These are phyloP conservation scores for Penicillium janthinellum DNA, from an alignment of 2,329 filamentous ascomycete genomes.

Conservation along the genomic window DNA sequence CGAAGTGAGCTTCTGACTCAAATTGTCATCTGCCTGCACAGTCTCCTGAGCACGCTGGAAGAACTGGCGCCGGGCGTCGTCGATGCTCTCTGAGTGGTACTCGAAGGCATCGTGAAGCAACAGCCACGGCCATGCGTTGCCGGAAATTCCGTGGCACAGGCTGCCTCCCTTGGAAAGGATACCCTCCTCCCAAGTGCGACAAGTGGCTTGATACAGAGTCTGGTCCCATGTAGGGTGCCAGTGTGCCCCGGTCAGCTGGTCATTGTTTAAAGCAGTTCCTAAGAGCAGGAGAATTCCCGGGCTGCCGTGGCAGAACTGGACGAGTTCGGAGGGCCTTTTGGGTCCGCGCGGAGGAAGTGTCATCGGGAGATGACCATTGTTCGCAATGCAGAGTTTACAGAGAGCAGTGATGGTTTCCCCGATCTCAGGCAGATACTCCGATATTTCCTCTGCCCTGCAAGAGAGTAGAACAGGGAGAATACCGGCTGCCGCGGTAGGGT, in stretches of 20 bases:
- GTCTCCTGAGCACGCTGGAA: conserved; percentile 15
- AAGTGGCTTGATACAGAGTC: conserved; percentile 35
- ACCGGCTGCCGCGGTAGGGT: conserved; percentile 30
- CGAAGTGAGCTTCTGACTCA: conserved; percentile 25
- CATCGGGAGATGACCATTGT: conserved; percentile 43
- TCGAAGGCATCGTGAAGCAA: conserved; percentile 41
- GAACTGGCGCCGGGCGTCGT: conserved; percentile 28
- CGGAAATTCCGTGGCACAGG: conserved; percentile 45
- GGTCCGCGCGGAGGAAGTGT: conserved; percentile 35
- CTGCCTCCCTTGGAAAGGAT: conserved; percentile 46
- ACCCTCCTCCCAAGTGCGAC: conserved; percentile 46
- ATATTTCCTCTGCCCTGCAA: conserved; percentile 36
- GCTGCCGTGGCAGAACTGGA: conserved; percentile 47
- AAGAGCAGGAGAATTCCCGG: conserved; percentile 43
- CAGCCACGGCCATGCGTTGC: conserved; percentile 45
- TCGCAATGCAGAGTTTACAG: conserved; percentile 37
- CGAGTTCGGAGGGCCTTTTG: conserved; percentile 32
- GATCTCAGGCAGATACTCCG: conserved; percentile 35
- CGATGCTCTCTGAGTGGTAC: conserved; percentile 29
- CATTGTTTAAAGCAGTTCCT: conserved; percentile 34
- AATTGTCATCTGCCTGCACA: conserved; percentile 1
- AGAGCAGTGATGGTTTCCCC: conserved; percentile 41
- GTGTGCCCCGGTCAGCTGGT: conserved; percentile 26
- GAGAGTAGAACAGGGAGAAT: conserved; percentile 42
- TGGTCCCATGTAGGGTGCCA: conserved; percentile 45